phyloP scores from a whole-genome alignment of 345 rosid species.

The Heritiera fomes region DNA sequence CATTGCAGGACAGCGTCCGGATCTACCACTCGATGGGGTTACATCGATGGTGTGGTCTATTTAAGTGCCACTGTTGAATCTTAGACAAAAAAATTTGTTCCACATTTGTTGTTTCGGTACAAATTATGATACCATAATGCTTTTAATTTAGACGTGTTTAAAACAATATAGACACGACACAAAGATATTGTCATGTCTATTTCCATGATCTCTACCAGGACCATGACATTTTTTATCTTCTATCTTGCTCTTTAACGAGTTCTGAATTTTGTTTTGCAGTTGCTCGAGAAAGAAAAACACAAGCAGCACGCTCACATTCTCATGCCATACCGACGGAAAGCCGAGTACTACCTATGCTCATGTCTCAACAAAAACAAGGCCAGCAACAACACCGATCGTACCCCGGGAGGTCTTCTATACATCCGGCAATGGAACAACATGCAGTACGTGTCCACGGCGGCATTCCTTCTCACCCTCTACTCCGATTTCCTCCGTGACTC shows the following conservation, averaged over 20 bases:
- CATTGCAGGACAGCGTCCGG: too few relatives aligned
- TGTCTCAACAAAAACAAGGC: slow-evolving; percentile 67
- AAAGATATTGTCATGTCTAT: too few relatives aligned
- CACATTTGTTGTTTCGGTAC: too few relatives aligned
- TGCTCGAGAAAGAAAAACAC: slow-evolving; percentile 52
- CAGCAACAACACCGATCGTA: slow-evolving; percentile 52
- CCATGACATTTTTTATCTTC: background rate
- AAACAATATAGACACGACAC: too few relatives aligned
- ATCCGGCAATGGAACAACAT: slow-evolving; percentile 96
- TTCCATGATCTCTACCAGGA: too few relatives aligned
- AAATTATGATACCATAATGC: too few relatives aligned
- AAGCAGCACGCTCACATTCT: slow-evolving; percentile 41
- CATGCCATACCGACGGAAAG: slow-evolving; percentile 64
- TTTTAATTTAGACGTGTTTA: too few relatives aligned
- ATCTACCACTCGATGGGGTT: too few relatives aligned
- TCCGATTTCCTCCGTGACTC: slow-evolving; percentile 56
- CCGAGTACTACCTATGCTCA: slow-evolving; percentile 80
- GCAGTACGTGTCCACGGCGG: slow-evolving; percentile 84
- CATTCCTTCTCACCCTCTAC: slow-evolving; percentile 76
- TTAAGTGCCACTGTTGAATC: too few relatives aligned
- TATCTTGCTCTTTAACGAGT: background rate
- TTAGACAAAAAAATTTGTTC: too few relatives aligned
- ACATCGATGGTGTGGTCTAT: too few relatives aligned
- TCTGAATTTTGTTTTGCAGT: slow-evolving; percentile 36
- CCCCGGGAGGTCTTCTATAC: slow-evolving; percentile 78